Percentiles rank a stretch among this genome's conserved stretches.
Conservation (phyloP, 129 eudicot species). For the Tagetes erecta region DNA sequence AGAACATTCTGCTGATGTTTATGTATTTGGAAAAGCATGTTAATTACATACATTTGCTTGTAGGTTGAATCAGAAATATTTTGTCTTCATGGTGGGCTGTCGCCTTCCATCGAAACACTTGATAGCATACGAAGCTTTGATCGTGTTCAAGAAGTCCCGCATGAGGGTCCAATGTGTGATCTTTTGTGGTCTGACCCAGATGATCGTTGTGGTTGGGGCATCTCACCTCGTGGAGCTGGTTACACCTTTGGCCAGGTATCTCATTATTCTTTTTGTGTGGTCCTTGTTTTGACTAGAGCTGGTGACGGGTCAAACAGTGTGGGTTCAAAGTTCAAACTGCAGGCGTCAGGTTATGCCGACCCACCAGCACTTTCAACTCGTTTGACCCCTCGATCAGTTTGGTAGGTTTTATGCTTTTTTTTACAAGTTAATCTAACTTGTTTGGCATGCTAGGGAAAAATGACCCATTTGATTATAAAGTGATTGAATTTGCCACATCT, state of each 20-base stretch:
- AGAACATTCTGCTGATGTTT: background rate
- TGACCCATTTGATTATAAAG: no score
- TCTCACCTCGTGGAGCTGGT: slow-evolving; percentile 90
- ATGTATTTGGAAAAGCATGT: background rate
- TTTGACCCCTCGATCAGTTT: background rate
- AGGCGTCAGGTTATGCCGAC: background rate
- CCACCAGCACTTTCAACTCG: background rate
- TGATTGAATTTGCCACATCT: background rate
- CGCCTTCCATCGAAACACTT: slow-evolving; percentile 82
- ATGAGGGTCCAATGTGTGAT: slow-evolving; percentile 90
- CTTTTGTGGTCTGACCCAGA: slow-evolving; percentile 88
- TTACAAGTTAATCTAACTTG: background rate
- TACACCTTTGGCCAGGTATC: slow-evolving; percentile 85
- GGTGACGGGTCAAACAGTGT: background rate
- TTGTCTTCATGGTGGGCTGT: slow-evolving; percentile 87
- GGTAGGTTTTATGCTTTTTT: background rate
- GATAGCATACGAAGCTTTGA: slow-evolving; percentile 78
- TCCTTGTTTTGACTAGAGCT: background rate
- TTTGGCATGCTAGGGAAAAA: background rate
- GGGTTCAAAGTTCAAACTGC: background rate
- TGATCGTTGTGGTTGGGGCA: slow-evolving; percentile 94
- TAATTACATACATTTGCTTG: background rate
- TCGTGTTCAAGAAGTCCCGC: slow-evolving; percentile 91
- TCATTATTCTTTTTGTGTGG: slow-evolving; percentile 3
- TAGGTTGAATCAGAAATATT: slow-evolving; percentile 89